phyloP scores from a whole-genome alignment of 176 grass and related monocot species.

The Echinochloa phyllopogon region DNA sequence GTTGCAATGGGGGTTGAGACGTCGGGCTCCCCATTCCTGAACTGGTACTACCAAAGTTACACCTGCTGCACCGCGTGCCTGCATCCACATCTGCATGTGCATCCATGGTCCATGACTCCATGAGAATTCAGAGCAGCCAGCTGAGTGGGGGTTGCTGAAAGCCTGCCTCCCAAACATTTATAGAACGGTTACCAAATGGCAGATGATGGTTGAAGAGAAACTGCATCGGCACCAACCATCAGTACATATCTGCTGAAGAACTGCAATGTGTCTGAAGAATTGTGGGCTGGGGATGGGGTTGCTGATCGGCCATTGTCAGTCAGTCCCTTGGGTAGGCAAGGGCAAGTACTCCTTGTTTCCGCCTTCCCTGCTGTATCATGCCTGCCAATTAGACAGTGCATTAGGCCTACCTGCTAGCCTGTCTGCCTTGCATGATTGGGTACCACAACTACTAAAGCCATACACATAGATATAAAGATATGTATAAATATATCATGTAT shows the following conservation, averaged over 20 bases:
- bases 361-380: constrained; percentile 8
- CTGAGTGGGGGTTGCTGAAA: constrained; percentile 31
- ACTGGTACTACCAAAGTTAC: constrained; percentile 29
- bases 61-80: not conserved
- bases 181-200: constrained; percentile 29
- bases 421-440: constrained; percentile 49
- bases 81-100: not conserved
- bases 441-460: constrained; percentile 10
- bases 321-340: constrained; percentile 47
- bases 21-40: constrained; percentile 35
- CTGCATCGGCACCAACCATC: constrained; percentile 14
- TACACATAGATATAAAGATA: not conserved
- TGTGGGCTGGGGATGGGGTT: constrained; percentile 13
- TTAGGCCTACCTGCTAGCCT: constrained; percentile 54
- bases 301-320: constrained; percentile 45
- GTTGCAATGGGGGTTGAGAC: constrained; percentile 37
- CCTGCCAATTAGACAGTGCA: constrained; percentile 45
- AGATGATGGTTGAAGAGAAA: constrained; percentile 13
- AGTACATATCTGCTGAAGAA: constrained; percentile 9
- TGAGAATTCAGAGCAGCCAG: constrained; percentile 9
- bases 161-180: not conserved
- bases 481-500: not conserved
- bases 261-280: not conserved
- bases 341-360: constrained; percentile 1
- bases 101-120: constrained; percentile 21